Conservation (phyloP, 768 basidiomycete species). For the Favolaschia claudopus region DNA sequence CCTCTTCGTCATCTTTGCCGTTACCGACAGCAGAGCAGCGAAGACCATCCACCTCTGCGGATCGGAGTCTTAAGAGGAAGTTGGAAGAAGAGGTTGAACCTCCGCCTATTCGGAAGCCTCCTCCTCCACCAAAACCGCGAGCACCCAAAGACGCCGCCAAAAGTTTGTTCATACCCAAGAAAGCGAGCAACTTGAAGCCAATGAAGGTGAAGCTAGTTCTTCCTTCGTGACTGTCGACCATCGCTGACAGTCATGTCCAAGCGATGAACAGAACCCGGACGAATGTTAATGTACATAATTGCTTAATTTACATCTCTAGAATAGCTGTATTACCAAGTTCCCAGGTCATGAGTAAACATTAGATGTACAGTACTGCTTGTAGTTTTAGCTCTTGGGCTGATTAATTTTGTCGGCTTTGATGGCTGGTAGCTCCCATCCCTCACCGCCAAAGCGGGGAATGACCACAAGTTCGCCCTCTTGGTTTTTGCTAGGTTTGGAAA, state of each 20-base stretch:
- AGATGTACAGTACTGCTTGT: slow-evolving; percentile 7
- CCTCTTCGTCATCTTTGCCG: slow-evolving; percentile 11
- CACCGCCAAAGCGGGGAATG: slow-evolving; percentile 85
- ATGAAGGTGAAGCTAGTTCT: neutral
- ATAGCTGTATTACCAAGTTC: neutral
- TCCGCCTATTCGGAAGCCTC: slow-evolving; percentile 12
- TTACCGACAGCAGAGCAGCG: neutral
- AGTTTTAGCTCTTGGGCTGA: slow-evolving; percentile 17
- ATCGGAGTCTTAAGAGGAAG: slow-evolving; percentile 35
- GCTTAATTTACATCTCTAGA: neutral
- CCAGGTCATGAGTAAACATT: slow-evolving; percentile 4
- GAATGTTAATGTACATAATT: slow-evolving; percentile 11
- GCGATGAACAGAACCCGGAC: no score
- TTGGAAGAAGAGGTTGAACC: slow-evolving; percentile 3
- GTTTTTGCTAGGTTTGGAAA: slow-evolving; percentile 84
- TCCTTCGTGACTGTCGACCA: neutral
- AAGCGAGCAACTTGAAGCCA: slow-evolving; percentile 30
- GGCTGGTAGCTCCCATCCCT: slow-evolving; percentile 88
- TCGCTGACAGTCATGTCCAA: no score
- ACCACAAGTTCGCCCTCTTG: slow-evolving; percentile 72
- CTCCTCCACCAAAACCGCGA: slow-evolving; percentile 33
- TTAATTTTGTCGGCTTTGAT: slow-evolving; percentile 49
- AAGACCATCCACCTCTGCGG: slow-evolving; percentile 28
- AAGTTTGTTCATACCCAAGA: slow-evolving; percentile 72
- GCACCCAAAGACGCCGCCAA: slow-evolving; percentile 44